Evolutionary conservation across 345 rosid species (phyloP).

Genomic region (Erysimum cheiranthoides): DNA sequence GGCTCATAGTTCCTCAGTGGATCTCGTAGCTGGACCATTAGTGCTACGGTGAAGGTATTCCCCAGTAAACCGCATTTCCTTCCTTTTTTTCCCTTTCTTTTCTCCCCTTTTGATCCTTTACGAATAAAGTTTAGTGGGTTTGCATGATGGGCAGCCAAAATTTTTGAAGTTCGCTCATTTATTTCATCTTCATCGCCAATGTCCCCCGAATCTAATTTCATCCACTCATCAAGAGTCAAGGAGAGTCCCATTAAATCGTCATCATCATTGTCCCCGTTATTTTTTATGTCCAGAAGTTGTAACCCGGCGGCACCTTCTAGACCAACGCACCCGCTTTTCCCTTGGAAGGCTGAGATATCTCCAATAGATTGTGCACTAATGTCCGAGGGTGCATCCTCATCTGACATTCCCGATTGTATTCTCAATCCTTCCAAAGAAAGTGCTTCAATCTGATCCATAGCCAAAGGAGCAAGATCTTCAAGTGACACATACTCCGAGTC

Average conservation of each 20-base stretch:
- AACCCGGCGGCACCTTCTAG: slow-evolving; percentile 88
- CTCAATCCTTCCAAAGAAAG: slow-evolving; percentile 94
- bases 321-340: slow-evolving; percentile 60
- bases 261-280: slow-evolving; percentile 57
- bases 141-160: slow-evolving; percentile 94
- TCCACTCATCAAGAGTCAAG: slow-evolving; percentile 91
- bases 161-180: slow-evolving; percentile 78
- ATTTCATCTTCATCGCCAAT: slow-evolving; percentile 75
- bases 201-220: slow-evolving; percentile 90
- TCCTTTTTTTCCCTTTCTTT: slow-evolving; percentile 62
- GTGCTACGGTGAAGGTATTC: slow-evolving; percentile 87
- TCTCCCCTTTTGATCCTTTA: slow-evolving; percentile 78
- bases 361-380: slow-evolving; percentile 72
- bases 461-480: slow-evolving; percentile 97
- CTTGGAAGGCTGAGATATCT: slow-evolving; percentile 75
- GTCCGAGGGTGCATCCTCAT: slow-evolving; percentile 74
- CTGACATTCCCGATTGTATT: slow-evolving; percentile 90
- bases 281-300: slow-evolving; percentile 77
- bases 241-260: slow-evolving; percentile 91
- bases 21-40: slow-evolving; percentile 91
- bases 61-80: slow-evolving; percentile 87
- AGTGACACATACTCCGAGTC: slow-evolving; percentile 82
- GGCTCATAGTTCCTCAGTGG: slow-evolving; percentile 84
- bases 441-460: slow-evolving; percentile 97
- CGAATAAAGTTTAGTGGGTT: slow-evolving; percentile 67